A percentile compares a stretch with the other conserved stretches of the same genome.
Evolutionary conservation across 139 green algal species (phyloP).

Genomic region (Gonium pectorale): DNA sequence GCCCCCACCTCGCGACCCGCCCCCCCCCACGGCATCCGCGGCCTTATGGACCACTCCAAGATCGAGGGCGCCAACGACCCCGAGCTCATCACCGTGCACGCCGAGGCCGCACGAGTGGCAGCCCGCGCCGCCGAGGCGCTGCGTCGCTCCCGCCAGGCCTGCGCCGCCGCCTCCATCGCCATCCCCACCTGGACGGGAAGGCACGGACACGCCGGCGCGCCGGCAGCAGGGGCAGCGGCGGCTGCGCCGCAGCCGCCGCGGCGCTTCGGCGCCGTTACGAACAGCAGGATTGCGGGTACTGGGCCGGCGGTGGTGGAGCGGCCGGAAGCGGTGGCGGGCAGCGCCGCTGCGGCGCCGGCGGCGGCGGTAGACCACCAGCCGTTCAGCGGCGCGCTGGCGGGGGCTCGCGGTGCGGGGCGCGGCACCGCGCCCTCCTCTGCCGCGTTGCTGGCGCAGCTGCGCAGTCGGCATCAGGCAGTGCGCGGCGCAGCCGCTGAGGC

Average conservation of each 20-base stretch:
- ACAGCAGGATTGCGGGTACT: conserved; percentile 6
- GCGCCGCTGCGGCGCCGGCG: background rate
- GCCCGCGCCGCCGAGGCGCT: conserved; percentile 76
- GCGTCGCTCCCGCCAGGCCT: conserved; percentile 56
- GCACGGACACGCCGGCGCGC: conserved; percentile 73
- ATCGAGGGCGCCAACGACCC: conserved; percentile 85
- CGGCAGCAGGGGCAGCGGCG: conserved; percentile 2
- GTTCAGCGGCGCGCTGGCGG: conserved; percentile 4
- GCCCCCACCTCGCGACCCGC: too few relatives aligned
- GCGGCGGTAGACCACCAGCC: background rate
- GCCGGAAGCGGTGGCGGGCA: background rate
- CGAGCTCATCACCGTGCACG: conserved; percentile 46
- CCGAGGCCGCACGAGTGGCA: conserved; percentile 72
- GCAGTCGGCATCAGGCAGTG: conserved; percentile 30
- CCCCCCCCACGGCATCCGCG: conserved; percentile 55
- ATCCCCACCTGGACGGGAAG: conserved; percentile 92
- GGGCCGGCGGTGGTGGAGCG: background rate
- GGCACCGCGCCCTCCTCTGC: background rate
- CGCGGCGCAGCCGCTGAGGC: conserved; percentile 3
- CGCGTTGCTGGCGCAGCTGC: conserved; percentile 46
- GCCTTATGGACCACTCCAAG: conserved; percentile 86
- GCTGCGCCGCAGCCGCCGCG: background rate
- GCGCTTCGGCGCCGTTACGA: conserved; percentile 61
- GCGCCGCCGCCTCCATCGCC: conserved; percentile 65
- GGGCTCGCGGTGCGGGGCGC: background rate